Evolutionary conservation across 495 filamentous ascomycete species (phyloP).

Genomic region (Neurospora pannonica): DNA sequence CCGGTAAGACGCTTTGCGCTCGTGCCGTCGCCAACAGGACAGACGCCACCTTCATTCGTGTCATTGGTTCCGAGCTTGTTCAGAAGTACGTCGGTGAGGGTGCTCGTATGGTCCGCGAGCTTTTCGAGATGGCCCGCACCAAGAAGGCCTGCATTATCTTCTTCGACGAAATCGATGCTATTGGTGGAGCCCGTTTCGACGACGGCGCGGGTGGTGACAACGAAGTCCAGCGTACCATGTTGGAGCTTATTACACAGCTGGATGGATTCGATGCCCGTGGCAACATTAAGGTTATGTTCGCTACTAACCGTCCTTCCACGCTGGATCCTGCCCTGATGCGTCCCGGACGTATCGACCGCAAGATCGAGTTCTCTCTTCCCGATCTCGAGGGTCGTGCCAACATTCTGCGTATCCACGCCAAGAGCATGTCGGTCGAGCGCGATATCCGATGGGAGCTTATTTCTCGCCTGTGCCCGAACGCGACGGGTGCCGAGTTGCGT

Average conservation of each 20-base stretch:
- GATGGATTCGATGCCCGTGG: conserved; percentile 96
- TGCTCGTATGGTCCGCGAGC: conserved; percentile 93
- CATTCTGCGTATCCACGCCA: conserved; percentile 95
- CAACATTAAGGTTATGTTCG: conserved; percentile 99
- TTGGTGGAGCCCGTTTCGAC: conserved; percentile 96
- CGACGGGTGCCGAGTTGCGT: conserved; percentile 85
- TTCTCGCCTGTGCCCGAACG: conserved; percentile 90
- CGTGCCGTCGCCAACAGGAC: conserved; percentile 95
- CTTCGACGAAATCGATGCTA: conserved; percentile 98
- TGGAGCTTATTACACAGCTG: conserved; percentile 95
- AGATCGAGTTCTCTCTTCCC: conserved; percentile 96
- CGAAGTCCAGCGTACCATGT: conserved; percentile 98
- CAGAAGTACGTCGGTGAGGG: conserved; percentile 99
- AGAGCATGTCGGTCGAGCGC: conserved; percentile 98
- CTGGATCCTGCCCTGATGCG: conserved; percentile 94
- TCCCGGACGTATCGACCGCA: conserved; percentile 94
- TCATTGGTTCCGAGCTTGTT: conserved; percentile 93
- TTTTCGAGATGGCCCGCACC: conserved; percentile 98
- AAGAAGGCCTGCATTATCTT: conserved; percentile 99
- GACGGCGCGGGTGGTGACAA: conserved; percentile 97
- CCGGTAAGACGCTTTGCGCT: conserved; percentile 95
- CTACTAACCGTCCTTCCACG: conserved; percentile 93
- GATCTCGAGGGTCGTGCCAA: conserved; percentile 95
- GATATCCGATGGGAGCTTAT: conserved; percentile 99
- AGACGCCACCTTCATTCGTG: conserved; percentile 96